Conservation (phyloP, 805 yeast genomes). For the Groenewaldozyma tartarivorans region DNA sequence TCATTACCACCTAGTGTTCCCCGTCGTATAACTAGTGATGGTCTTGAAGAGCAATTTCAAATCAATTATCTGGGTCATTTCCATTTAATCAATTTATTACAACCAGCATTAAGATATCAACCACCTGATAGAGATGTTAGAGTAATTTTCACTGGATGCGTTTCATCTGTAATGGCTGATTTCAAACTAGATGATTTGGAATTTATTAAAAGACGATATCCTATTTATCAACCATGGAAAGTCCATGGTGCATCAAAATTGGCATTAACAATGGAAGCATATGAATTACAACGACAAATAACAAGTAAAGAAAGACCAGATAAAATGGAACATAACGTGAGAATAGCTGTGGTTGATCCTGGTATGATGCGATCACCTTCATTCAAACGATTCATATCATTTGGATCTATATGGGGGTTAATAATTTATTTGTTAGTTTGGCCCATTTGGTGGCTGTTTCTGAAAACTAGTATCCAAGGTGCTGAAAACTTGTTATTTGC, state of each 20-base stretch:
- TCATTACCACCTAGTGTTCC: slow-evolving; percentile 57
- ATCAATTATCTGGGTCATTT: slow-evolving; percentile 73
- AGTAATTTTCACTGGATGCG: slow-evolving; percentile 67
- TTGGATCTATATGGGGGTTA: slow-evolving; percentile 62
- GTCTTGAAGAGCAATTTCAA: slow-evolving; percentile 78
- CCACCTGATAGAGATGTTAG: slow-evolving; percentile 94
- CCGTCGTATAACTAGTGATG: slow-evolving; percentile 68
- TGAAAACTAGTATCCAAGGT: slow-evolving; percentile 70
- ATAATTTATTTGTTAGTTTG: slow-evolving; percentile 56
- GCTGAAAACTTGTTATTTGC: slow-evolving; percentile 69
- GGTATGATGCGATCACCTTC: slow-evolving; percentile 87
- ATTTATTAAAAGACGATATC: slow-evolving; percentile 53
- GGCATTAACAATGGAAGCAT: slow-evolving; percentile 62
- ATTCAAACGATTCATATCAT: slow-evolving; percentile 64
- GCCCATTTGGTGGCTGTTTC: slow-evolving; percentile 76
- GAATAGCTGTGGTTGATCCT: slow-evolving; percentile 75
- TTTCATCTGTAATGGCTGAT: slow-evolving; percentile 64
- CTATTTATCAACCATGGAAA: slow-evolving; percentile 55
- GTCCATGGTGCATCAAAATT: slow-evolving; percentile 79
- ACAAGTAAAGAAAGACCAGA: slow-evolving; percentile 56
- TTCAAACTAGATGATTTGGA: slow-evolving; percentile 54
- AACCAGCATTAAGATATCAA: slow-evolving; percentile 80
- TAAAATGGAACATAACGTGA: slow-evolving; percentile 54
- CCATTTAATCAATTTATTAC: slow-evolving; percentile 68
- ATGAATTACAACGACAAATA: slow-evolving; percentile 64